Evolutionary conservation across 1,284 basidiomycete species (phyloP), one percentile per base, ranked within the genome.

Genomic region (Grifola frondosa): DNA sequence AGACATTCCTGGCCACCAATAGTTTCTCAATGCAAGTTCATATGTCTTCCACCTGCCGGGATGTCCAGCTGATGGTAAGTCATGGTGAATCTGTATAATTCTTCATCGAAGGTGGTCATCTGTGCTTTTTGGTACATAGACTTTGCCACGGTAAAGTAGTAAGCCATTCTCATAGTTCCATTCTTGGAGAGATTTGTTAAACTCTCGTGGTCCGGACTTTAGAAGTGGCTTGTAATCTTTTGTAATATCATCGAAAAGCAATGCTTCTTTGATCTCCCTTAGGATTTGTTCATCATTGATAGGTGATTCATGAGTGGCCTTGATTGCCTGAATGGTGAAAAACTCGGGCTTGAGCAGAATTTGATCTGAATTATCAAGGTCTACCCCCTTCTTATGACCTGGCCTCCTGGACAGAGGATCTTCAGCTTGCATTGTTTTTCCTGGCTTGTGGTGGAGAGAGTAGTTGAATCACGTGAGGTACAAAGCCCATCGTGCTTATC

Each of bases 1-100:
- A 10, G 44, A 39, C 36, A 67, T 58, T 20, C 46, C 35, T 7
- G 64, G 63, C 66, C 66, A 70, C 56, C 54, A 64, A 46, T 60
- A 69, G 42, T 64, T 54, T 1, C 54, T 23, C 3, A 46, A 26
- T 2, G 67, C 47, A 2, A 62, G 40, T 42, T 63, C 58, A 13
- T 56, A 25, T 0, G 63, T 69, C 40, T 62, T 65, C 6, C 40
- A 44, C 17, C 49, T 41, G 6, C 72, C 72, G 6, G 58, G 62
- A 50, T 77, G 72, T 30, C 71, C 61, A 6, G 57, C 53, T 7
- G 53, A 31, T 3, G 23, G 48, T 0, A 49, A 40, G 38, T 67
- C 59, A 44, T 68, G 63, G 49, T 62, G 57, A 5, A 46, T 30
- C 15, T 48, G 20, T 0, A 68, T 42, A 16, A 68, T 59, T 1